Evolutionary conservation across 495 filamentous ascomycete genomes (phyloP).

Genomic region (Friedmanniomyces simplex): DNA sequence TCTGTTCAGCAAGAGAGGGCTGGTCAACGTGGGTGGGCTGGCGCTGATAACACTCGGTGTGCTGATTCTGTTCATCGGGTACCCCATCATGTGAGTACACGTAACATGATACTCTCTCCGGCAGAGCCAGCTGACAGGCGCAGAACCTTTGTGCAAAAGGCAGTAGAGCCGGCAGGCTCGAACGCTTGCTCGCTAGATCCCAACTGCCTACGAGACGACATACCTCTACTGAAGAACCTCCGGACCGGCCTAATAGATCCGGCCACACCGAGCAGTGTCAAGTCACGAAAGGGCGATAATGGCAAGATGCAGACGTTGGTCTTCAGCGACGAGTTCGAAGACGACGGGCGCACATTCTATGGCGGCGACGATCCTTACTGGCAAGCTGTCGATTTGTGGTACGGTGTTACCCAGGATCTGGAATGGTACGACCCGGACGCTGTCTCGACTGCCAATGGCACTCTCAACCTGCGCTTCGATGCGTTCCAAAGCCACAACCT

Average conservation of each 20-base stretch:
- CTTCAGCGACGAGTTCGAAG: slow-evolving; percentile 32
- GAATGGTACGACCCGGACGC: slow-evolving; percentile 33
- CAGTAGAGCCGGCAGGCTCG: slow-evolving; percentile 23
- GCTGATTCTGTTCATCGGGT: slow-evolving; percentile 59
- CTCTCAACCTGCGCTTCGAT: slow-evolving; percentile 26
- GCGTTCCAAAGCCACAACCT: slow-evolving; percentile 25
- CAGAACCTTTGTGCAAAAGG: slow-evolving; percentile 48
- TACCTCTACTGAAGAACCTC: slow-evolving; percentile 27
- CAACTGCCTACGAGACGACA: slow-evolving; percentile 45
- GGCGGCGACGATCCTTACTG: slow-evolving; percentile 27
- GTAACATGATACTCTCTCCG: background rate
- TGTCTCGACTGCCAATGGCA: slow-evolving; percentile 24
- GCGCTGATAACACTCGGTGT: slow-evolving; percentile 51
- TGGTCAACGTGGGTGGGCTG: slow-evolving; percentile 59
- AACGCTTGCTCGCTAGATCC: slow-evolving; percentile 34
- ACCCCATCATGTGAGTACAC: slow-evolving; percentile 56
- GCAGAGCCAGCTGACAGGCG: background rate
- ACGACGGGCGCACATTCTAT: slow-evolving; percentile 26
- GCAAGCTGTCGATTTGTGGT: slow-evolving; percentile 27
- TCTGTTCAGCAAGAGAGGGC: slow-evolving; percentile 54
- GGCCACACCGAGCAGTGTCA: slow-evolving; percentile 24
- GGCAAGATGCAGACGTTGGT: slow-evolving; percentile 26
- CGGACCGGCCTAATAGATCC: slow-evolving; percentile 25
- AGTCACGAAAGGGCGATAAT: slow-evolving; percentile 14
- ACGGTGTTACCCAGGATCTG: slow-evolving; percentile 28